Percentiles rank a stretch among this genome's conserved stretches.
phyloP scores from a whole-genome alignment of 2,329 filamentous ascomycete genomes.

The Lithohypha guttulata region DNA sequence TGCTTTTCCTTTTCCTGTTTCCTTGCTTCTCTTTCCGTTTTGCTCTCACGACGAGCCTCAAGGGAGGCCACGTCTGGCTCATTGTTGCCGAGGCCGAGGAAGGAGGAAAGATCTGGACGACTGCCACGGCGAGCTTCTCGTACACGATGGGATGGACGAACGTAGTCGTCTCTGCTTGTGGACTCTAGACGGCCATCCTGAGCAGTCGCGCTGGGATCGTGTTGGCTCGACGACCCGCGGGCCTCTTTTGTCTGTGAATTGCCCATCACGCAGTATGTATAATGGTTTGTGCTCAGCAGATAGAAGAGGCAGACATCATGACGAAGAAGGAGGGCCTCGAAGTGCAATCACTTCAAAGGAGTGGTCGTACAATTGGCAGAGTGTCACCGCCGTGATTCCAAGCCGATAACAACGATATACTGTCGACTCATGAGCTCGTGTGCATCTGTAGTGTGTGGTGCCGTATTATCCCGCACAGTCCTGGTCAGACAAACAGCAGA shows the following conservation, averaged over 20 bases:
- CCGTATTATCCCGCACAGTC: too few relatives aligned
- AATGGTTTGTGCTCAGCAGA: neutral
- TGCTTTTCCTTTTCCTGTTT: conserved; percentile 71
- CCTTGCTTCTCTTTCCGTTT: conserved; percentile 79
- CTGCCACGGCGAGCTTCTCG: conserved; percentile 42
- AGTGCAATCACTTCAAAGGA: neutral
- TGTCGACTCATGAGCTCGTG: too few relatives aligned
- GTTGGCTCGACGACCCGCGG: conserved; percentile 23
- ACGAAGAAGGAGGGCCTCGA: neutral
- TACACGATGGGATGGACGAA: conserved; percentile 26
- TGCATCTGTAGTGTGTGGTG: too few relatives aligned
- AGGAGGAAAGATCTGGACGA: conserved; percentile 48
- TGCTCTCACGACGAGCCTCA: conserved; percentile 68
- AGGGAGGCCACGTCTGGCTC: conserved; percentile 41
- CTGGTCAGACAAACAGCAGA: too few relatives aligned
- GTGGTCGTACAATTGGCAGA: neutral
- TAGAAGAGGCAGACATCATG: too few relatives aligned
- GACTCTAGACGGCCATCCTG: conserved; percentile 13
- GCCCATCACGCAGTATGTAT: conserved; percentile 27
- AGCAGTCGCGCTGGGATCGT: conserved; percentile 14
- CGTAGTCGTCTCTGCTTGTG: conserved; percentile 7
- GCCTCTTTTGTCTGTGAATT: conserved; percentile 39
- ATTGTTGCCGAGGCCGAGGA: conserved; percentile 44
- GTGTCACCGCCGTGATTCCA: too few relatives aligned
- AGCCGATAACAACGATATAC: too few relatives aligned